These are phyloP conservation scores for Ogataea methylovora DNA, from an alignment of 805 yeast genomes.

Conservation along the genomic window DNA sequence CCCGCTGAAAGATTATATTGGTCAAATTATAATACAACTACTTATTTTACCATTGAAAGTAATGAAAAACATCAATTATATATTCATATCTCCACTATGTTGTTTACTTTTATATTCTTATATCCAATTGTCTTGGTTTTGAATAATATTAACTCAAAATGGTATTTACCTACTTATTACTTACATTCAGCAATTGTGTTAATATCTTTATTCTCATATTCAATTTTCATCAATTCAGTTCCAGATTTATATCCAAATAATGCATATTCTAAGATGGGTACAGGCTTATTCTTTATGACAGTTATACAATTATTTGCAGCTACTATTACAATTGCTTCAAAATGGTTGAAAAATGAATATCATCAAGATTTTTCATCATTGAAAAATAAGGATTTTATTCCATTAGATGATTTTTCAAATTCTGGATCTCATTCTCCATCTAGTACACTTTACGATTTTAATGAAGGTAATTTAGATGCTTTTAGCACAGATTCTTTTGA, in stretches of 20 bases:
- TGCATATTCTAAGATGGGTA: constrained; percentile 61
- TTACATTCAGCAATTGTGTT: constrained; percentile 39
- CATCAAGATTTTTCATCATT: background rate
- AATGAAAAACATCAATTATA: constrained; percentile 45
- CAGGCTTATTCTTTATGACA: constrained; percentile 47
- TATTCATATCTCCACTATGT: constrained; percentile 42
- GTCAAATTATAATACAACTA: constrained; percentile 72
- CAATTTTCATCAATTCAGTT: constrained; percentile 50
- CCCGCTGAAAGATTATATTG: constrained; percentile 73
- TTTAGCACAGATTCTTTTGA: constrained; percentile 16
- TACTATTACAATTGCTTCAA: constrained; percentile 37
- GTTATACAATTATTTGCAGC: constrained; percentile 50
- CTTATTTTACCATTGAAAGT: constrained; percentile 51
- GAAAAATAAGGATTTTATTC: background rate
- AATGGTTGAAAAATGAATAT: constrained; percentile 25
- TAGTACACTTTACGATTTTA: constrained; percentile 28
- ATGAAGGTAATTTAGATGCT: constrained; percentile 8
- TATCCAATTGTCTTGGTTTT: constrained; percentile 67
- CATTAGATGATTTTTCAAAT: constrained; percentile 1
- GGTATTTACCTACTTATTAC: constrained; percentile 51
- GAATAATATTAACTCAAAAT: constrained; percentile 48
- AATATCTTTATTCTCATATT: constrained; percentile 46
- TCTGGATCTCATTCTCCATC: constrained; percentile 22
- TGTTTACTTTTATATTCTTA: constrained; percentile 39
- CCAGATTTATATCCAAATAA: constrained; percentile 71